Conservation (phyloP, 768 basidiomycete genomes). For the Cubamyces lactineus region DNA sequence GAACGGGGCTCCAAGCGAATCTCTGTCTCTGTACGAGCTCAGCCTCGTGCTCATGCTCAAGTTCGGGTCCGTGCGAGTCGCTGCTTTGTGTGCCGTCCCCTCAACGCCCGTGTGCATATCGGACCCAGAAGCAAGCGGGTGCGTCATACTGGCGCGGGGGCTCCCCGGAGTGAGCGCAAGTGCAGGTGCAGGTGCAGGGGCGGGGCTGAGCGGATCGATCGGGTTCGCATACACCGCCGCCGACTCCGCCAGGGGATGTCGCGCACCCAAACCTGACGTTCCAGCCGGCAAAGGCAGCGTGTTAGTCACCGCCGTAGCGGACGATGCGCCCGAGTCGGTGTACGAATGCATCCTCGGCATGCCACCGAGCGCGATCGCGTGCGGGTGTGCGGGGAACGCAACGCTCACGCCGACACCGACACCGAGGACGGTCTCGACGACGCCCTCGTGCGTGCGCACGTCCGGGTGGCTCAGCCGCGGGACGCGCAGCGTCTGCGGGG, state of each 20-base stretch:
- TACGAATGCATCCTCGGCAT: conserved; percentile 3
- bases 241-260: neutral
- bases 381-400: neutral
- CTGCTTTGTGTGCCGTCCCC: no score
- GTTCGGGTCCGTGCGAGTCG: neutral
- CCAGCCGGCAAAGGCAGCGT: neutral
- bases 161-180: no score
- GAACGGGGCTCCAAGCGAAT: no score
- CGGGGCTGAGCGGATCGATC: conserved; percentile 3
- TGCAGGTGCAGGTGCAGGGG: neutral
- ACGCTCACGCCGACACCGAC: neutral
- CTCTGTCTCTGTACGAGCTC: no score
- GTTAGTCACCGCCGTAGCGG: neutral
- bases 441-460: conserved; percentile 3
- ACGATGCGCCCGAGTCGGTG: neutral
- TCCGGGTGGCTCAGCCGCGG: conserved; percentile 18
- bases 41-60: no score
- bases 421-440: neutral
- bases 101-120: neutral
- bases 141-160: no score
- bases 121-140: no score
- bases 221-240: neutral
- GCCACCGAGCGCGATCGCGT: neutral
- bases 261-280: no score
- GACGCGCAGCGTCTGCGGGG: neutral